Conservation (phyloP, 1,284 basidiomycete genomes). For the Cryptococcus sp. region DNA sequence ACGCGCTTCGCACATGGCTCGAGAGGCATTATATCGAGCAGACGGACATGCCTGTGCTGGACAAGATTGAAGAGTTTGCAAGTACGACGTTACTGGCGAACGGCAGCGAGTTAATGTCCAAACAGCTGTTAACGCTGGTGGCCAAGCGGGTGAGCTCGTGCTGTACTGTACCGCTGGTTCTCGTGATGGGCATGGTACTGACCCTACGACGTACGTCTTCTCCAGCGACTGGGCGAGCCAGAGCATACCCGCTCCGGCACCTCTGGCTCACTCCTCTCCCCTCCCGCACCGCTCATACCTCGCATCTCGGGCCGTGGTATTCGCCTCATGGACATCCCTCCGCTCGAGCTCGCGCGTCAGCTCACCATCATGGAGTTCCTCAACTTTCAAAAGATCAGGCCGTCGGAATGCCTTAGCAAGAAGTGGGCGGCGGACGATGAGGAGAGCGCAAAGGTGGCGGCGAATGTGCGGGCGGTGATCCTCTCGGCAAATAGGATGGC, state of each 20-base stretch:
- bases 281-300: slow-evolving; percentile 38
- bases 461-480: slow-evolving; percentile 70
- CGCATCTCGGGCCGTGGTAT: slow-evolving; percentile 28
- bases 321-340: slow-evolving; percentile 55
- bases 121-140: slow-evolving; percentile 67
- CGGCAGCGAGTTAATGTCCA: slow-evolving; percentile 62
- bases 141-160: slow-evolving; percentile 62
- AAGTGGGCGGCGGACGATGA: slow-evolving; percentile 33
- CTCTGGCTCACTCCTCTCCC: slow-evolving; percentile 31
- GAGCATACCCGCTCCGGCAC: slow-evolving; percentile 23
- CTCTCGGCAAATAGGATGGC: slow-evolving; percentile 76
- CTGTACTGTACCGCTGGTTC: background rate
- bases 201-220: slow-evolving; percentile 1
- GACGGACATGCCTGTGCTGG: slow-evolving; percentile 72
- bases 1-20: slow-evolving; percentile 75
- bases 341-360: slow-evolving; percentile 88
- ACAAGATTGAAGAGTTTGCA: slow-evolving; percentile 73
- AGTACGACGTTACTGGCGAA: slow-evolving; percentile 57
- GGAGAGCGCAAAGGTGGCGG: slow-evolving; percentile 16
- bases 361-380: slow-evolving; percentile 87
- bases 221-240: slow-evolving; percentile 25
- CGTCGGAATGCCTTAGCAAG: slow-evolving; percentile 79
- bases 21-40: slow-evolving; percentile 77
- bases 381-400: slow-evolving; percentile 82
- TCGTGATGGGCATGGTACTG: background rate